A percentile compares a stretch with the other conserved stretches of the same genome.
phyloP scores from a whole-genome alignment of 257 asterid genomes.

The Ophiorrhiza pumila region DNA sequence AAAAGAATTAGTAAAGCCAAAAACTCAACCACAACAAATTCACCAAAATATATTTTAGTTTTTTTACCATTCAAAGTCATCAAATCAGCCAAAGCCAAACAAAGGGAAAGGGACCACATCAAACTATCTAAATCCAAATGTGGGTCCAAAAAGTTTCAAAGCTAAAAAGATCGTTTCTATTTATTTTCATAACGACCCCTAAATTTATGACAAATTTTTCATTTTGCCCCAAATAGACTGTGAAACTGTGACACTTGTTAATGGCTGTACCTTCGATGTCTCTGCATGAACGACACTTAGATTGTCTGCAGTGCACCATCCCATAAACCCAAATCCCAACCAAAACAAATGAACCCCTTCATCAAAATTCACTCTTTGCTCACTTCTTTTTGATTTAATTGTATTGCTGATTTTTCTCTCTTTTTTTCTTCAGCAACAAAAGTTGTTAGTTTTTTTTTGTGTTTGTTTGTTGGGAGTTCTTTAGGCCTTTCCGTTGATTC shows the following conservation, averaged over 20 bases:
- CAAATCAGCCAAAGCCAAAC: too few relatives aligned
- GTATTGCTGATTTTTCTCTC: not conserved
- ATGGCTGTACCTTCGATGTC: conserved; percentile 7
- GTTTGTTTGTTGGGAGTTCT: not conserved
- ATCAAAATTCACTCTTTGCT: conserved; percentile 8
- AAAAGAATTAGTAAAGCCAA: too few relatives aligned
- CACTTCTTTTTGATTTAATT: not conserved
- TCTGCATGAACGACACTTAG: conserved; percentile 24
- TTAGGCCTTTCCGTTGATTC: not conserved
- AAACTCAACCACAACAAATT: too few relatives aligned
- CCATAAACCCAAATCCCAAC: conserved; percentile 14
- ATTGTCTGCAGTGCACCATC: not conserved
- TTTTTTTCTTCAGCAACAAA: not conserved
- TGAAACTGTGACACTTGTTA: conserved; percentile 18
- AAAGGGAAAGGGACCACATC: too few relatives aligned
- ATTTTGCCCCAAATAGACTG: not conserved
- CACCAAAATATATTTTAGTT: too few relatives aligned
- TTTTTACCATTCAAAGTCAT: too few relatives aligned
- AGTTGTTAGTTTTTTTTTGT: not conserved
- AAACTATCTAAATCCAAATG: not conserved
- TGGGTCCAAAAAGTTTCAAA: not conserved
- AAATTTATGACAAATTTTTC: not conserved
- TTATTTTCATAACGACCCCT: conserved; percentile 7
- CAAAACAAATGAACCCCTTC: not conserved
- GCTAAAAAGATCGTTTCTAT: not conserved